phyloP scores from a whole-genome alignment of 1,284 basidiomycete genomes.

The Entoloma clypeatum region DNA sequence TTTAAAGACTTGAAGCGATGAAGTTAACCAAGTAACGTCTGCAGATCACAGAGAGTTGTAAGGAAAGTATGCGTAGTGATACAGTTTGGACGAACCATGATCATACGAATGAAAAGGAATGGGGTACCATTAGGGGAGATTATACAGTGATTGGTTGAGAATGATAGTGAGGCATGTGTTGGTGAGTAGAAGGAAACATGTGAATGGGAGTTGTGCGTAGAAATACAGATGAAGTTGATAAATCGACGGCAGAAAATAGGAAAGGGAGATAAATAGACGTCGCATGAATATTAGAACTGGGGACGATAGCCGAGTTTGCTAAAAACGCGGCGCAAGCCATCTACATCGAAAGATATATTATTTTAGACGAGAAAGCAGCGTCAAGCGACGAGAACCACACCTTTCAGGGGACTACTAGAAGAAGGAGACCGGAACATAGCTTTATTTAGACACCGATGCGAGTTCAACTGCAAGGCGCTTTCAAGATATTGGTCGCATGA shows the following conservation, averaged over 20 bases:
- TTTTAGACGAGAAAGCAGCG: neutral
- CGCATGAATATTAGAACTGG: no score
- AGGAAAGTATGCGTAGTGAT: no score
- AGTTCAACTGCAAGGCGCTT: slow-evolving; percentile 20
- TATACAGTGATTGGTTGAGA: no score
- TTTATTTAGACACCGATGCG: slow-evolving; percentile 25
- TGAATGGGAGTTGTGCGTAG: neutral
- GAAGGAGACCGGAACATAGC: slow-evolving; percentile 16
- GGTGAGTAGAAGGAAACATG: neutral
- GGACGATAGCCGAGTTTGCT: slow-evolving; percentile 6
- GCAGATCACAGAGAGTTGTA: no score
- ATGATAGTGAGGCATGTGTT: no score
- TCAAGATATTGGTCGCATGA: slow-evolving; percentile 25
- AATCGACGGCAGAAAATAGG: neutral
- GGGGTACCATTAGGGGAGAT: no score
- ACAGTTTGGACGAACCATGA: no score
- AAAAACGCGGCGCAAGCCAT: slow-evolving; percentile 13
- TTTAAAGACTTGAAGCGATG: no score
- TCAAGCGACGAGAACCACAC: slow-evolving; percentile 15
- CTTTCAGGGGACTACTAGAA: slow-evolving; percentile 25
- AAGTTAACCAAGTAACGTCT: no score
- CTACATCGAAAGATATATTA: slow-evolving; percentile 2
- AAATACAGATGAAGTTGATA: neutral
- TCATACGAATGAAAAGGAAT: no score
- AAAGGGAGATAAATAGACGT: neutral